These are phyloP conservation scores for Russula foetens DNA, from an alignment of 768 basidiomycete genomes.

Conservation along the genomic window DNA sequence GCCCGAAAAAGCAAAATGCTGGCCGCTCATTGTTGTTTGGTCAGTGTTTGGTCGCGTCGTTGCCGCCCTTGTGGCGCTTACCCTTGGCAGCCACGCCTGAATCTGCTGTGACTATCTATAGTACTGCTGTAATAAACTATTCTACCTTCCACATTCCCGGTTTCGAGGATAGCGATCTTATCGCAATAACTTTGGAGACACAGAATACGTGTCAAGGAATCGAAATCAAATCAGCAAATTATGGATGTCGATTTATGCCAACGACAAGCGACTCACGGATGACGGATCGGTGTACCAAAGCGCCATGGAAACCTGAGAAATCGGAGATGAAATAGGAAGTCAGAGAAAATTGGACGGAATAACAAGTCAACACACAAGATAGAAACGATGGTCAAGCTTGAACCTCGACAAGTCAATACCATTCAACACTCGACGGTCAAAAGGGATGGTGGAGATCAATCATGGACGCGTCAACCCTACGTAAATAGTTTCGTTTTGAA, in stretches of 20 bases:
- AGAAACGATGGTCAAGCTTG: background rate
- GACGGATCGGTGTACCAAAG: background rate
- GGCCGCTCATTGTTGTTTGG: slow-evolving; percentile 18
- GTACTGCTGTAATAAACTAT: background rate
- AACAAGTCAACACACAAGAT: background rate
- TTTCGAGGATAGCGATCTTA: background rate
- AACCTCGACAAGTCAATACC: background rate
- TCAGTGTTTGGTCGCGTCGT: slow-evolving; percentile 16
- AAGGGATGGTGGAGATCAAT: background rate
- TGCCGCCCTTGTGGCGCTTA: slow-evolving; percentile 13
- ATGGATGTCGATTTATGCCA: background rate
- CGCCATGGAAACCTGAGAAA: background rate
- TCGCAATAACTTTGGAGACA: background rate
- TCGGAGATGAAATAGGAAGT: no score
- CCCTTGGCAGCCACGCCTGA: background rate
- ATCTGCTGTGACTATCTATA: background rate
- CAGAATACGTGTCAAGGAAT: background rate
- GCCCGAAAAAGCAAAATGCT: slow-evolving; percentile 17
- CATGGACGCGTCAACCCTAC: background rate
- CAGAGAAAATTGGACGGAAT: background rate
- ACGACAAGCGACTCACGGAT: background rate
- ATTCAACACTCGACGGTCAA: background rate
- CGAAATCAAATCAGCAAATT: background rate
- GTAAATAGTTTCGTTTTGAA: background rate
- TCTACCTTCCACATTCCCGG: background rate